Conservation (phyloP, 2,329 filamentous ascomycete species). For the Talaromyces sp. region DNA sequence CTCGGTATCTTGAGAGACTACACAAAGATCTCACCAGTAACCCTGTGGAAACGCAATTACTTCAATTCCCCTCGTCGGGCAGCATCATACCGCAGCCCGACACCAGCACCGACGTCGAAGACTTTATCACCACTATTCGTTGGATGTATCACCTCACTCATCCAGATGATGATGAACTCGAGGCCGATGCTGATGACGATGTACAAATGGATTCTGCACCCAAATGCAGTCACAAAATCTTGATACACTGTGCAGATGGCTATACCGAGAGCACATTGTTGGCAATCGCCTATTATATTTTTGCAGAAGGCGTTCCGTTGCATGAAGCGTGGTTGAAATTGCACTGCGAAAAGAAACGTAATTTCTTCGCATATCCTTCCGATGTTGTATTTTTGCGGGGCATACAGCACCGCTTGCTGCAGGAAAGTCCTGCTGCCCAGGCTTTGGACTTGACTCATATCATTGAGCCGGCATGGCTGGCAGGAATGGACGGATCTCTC, state of each 20-base stretch:
- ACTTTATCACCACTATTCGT: conserved; percentile 75
- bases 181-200: conserved; percentile 50
- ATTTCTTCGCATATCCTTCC: conserved; percentile 93
- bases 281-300: conserved; percentile 88
- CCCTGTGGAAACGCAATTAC: conserved; percentile 46
- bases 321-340: conserved; percentile 83
- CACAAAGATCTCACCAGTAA: conserved; percentile 48
- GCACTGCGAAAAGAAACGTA: conserved; percentile 73
- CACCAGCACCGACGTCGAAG: conserved; percentile 76
- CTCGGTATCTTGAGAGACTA: conserved; percentile 58
- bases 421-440: conserved; percentile 29
- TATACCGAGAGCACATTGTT: conserved; percentile 93
- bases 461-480: conserved; percentile 69
- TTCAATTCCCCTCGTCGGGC: conserved; percentile 88
- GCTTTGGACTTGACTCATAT: conserved; percentile 19
- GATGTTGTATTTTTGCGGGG: conserved; percentile 77
- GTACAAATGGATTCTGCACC: conserved; percentile 44
- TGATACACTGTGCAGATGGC: conserved; percentile 91
- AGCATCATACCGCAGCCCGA: conserved; percentile 80
- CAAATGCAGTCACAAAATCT: conserved; percentile 57
- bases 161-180: conserved; percentile 39
- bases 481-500: conserved; percentile 78
- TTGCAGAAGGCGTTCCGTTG: conserved; percentile 72
- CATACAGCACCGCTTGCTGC: conserved; percentile 71
- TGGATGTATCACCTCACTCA: conserved; percentile 86